phyloP scores from a whole-genome alignment of 1,284 basidiomycete genomes.

The Inonotus obliquus region DNA sequence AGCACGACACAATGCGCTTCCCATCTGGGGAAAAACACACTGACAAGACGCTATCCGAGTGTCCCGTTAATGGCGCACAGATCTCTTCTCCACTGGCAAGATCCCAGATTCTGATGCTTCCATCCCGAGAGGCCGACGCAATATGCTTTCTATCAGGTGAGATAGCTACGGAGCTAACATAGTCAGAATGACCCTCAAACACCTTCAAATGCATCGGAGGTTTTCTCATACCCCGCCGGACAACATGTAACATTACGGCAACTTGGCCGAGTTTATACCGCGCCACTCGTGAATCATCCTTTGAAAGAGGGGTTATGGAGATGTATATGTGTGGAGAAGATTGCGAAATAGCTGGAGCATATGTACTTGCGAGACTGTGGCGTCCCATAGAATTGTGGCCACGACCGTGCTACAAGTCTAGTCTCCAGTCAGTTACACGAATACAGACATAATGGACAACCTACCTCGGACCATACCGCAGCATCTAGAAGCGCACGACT shows the following conservation, averaged over 20 bases:
- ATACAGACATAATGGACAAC: background rate
- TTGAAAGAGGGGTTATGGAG: constrained; percentile 22
- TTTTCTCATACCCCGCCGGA: background rate
- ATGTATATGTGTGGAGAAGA: constrained; percentile 25
- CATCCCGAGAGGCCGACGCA: constrained; percentile 3
- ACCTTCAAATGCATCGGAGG: background rate
- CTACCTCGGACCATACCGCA: background rate
- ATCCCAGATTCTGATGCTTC: background rate
- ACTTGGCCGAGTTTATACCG: background rate
- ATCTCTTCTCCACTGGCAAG: background rate
- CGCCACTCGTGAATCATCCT: constrained; percentile 3
- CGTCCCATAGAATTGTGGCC: background rate
- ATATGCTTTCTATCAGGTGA: background rate
- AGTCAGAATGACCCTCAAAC: background rate
- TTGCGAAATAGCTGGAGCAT: constrained; percentile 13
- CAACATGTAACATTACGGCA: background rate
- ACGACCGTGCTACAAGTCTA: background rate
- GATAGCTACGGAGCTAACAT: background rate
- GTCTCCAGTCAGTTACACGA: background rate
- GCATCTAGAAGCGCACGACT: background rate
- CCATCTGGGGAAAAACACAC: background rate
- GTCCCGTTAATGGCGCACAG: background rate
- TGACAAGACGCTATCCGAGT: background rate
- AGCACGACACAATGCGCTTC: background rate
- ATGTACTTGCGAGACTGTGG: constrained; percentile 17